These are phyloP conservation scores for Chaetomium sp. DNA, from an alignment of 2,329 filamentous ascomycete species.

Conservation along the genomic window DNA sequence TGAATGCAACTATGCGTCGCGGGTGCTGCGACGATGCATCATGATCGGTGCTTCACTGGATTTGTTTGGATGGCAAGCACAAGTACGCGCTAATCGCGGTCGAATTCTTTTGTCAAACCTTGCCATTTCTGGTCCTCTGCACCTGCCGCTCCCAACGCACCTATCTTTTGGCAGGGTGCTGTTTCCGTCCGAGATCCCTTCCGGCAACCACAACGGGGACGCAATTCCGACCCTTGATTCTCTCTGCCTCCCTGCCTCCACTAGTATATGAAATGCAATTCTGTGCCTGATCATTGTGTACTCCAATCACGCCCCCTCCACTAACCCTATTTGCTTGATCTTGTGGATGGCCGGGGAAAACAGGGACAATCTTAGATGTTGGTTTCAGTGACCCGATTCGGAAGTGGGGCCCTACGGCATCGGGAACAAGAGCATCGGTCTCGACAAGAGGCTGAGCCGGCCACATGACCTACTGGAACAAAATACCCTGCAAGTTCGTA, in stretches of 20 bases:
- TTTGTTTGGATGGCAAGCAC: background rate
- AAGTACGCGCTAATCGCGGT: background rate
- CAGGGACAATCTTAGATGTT: slow-evolving; percentile 22
- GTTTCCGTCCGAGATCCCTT: slow-evolving; percentile 17
- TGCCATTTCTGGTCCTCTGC: slow-evolving; percentile 11
- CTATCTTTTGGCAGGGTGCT: slow-evolving; percentile 10
- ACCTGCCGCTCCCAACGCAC: slow-evolving; percentile 2
- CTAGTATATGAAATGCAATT: background rate
- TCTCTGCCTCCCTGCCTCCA: too few relatives aligned
- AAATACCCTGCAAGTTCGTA: background rate
- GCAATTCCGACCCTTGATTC: background rate
- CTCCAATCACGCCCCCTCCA: background rate
- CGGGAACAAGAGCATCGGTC: background rate
- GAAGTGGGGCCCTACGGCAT: slow-evolving; percentile 19
- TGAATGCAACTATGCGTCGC: background rate
- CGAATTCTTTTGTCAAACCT: slow-evolving; percentile 1
- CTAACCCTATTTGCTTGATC: background rate
- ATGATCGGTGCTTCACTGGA: background rate
- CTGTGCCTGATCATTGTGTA: background rate
- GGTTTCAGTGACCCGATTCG: slow-evolving; percentile 21
- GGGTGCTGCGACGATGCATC: slow-evolving; percentile 2
- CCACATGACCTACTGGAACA: slow-evolving; percentile 23
- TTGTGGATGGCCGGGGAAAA: slow-evolving; percentile 21
- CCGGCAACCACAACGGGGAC: background rate
- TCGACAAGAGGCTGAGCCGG: slow-evolving; percentile 14